Evolutionary conservation across 371 early-diverging fungal species (phyloP).

Genomic region (Mortierella polycephala): DNA sequence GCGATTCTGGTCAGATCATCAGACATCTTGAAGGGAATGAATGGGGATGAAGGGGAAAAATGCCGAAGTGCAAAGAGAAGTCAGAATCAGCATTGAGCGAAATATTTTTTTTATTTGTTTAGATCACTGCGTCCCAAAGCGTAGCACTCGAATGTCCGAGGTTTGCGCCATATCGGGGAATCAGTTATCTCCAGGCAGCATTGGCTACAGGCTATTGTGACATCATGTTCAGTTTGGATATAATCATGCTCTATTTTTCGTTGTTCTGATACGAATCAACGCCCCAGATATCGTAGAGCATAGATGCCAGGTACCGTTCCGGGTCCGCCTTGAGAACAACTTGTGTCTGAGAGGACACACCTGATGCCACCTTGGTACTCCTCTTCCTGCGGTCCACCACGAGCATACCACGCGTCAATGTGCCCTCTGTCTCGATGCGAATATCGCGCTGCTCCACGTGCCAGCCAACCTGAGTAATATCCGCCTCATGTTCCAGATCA

Average conservation of each 20-base stretch:
- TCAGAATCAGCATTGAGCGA: constrained; percentile 5
- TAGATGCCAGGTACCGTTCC: constrained; percentile 45
- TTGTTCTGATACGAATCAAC: constrained; percentile 20
- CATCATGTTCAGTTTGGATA: neutral
- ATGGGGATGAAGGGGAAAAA: constrained; percentile 16
- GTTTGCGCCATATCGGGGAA: too few relatives aligned
- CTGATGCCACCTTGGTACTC: constrained; percentile 41
- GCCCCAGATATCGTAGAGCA: constrained; percentile 50
- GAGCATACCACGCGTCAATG: constrained; percentile 62
- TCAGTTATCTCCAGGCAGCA: too few relatives aligned
- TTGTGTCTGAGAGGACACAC: constrained; percentile 46
- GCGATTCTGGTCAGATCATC: constrained; percentile 94
- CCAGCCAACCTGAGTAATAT: constrained; percentile 32
- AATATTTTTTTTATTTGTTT: constrained; percentile 23
- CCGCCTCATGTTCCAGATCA: constrained; percentile 40
- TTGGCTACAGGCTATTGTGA: neutral
- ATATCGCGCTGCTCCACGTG: constrained; percentile 55
- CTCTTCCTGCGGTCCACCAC: constrained; percentile 54
- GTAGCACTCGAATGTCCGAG: too few relatives aligned
- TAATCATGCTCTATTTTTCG: neutral
- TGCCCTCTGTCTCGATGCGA: constrained; percentile 59
- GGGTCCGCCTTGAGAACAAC: constrained; percentile 56
- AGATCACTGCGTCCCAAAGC: neutral
- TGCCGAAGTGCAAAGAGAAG: constrained; percentile 9
- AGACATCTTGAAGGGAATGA: constrained; percentile 59